A percentile compares a stretch with the other conserved stretches of the same genome.
These are phyloP conservation scores for Psilocybe subaeruginosa DNA, from an alignment of 768 basidiomycete genomes.

Conservation along the genomic window DNA sequence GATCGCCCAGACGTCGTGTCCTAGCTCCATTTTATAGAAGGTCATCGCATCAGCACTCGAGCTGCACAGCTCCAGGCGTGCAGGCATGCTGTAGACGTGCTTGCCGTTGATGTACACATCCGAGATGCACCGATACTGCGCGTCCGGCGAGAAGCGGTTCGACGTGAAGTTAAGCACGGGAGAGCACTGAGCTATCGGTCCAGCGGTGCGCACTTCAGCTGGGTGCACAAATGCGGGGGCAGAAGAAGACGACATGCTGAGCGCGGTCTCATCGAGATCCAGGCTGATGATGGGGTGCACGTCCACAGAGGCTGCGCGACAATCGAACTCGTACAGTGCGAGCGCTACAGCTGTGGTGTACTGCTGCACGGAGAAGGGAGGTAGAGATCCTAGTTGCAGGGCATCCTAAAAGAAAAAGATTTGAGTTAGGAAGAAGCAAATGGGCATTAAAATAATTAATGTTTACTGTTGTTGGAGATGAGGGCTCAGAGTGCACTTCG, in stretches of 20 bases:
- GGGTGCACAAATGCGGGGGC: constrained; percentile 15
- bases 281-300: constrained; percentile 21
- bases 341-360: constrained; percentile 4
- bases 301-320: constrained; percentile 3
- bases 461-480: background rate
- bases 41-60: constrained; percentile 1
- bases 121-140: constrained; percentile 18
- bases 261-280: constrained; percentile 26
- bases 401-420: background rate
- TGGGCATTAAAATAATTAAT: too few species aligned
- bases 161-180: constrained; percentile 25
- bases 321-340: constrained; percentile 18
- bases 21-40: constrained; percentile 14
- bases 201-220: constrained; percentile 14
- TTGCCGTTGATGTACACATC: constrained; percentile 18
- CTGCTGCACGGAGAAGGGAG: background rate
- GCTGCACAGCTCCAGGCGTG: constrained; percentile 7
- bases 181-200: constrained; percentile 15
- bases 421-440: too few species aligned
- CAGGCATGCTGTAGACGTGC: constrained; percentile 11
- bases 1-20: constrained; percentile 22
- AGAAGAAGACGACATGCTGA: constrained; percentile 14
- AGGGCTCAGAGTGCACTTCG: background rate
- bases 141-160: constrained; percentile 10
- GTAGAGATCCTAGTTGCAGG: background rate